Evolutionary conservation across 148 eudicot species (phyloP), one percentile per base, ranked within the genome.

Genomic region (Chenopodium formosanum): DNA sequence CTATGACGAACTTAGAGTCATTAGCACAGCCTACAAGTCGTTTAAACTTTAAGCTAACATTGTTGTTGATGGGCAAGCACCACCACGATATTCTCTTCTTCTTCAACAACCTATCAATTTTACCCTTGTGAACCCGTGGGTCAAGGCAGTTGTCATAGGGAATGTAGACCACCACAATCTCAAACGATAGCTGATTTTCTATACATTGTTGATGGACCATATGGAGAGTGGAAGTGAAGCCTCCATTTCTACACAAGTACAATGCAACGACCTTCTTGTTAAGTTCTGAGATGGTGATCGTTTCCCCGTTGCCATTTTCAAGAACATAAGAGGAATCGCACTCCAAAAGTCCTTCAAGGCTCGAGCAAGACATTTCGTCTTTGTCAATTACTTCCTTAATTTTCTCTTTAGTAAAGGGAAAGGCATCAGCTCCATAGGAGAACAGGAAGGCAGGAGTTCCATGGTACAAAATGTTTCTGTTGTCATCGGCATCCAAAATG

Each of bases 381-480:
- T 52, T 52, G 13, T 14, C 1, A 52, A 13, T 1, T 27, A 66
- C 13, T 66, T 27, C 23, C 70, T 25, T 13, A 7, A 9, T 0
- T n/a, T 64, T 64, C 34, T 66, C 70, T 9, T 25, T 23, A 66
- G 70, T 66, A 66, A 66, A 66, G 70, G 70, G 70, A 66, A 66
- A 27, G 70, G 37, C 34, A 6, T 66, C 68, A n/a, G 68, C 29
- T 23, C 68, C 68, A 64, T 64, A 64, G 0, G 1, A 5, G 25
- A 0, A 4, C 68, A n/a, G 29, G 22, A 64, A 64, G 7, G 0
- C 2, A 66, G 70, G 70, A 66, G 9, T 4, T 66, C 70, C 70
- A 66, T 29, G 70, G 23, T 20, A 23, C 9, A 27, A 25, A 67
- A 67, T 12, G 70, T 27, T 67, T 27, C 4, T 67, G 6, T 29